Conservation (phyloP, 495 filamentous ascomycete genomes). For the Hyaloscypha variabilis region DNA sequence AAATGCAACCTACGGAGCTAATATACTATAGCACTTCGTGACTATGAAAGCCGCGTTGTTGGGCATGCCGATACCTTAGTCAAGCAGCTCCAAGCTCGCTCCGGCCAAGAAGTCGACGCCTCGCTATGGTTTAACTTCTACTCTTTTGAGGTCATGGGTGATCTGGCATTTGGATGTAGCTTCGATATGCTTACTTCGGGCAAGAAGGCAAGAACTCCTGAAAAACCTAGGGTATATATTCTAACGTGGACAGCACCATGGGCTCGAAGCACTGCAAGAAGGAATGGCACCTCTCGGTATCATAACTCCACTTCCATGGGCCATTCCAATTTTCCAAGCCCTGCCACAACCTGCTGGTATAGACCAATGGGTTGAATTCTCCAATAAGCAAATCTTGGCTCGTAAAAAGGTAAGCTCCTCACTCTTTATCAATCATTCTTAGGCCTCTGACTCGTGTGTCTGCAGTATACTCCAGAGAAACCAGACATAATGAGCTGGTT, state of each 20-base stretch:
- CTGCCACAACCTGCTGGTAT: neutral
- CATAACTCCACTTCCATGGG: neutral
- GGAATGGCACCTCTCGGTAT: neutral
- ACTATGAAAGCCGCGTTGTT: neutral
- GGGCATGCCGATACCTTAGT: neutral
- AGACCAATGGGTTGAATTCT: neutral
- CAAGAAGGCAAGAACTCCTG: too few species aligned
- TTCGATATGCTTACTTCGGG: neutral
- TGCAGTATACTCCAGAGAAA: neutral
- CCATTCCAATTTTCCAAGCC: neutral
- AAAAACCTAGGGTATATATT: too few species aligned
- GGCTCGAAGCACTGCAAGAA: neutral
- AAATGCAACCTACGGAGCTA: too few species aligned
- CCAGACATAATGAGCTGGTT: neutral
- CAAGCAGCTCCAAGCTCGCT: constrained; percentile 10
- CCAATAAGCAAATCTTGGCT: neutral
- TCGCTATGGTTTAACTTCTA: neutral
- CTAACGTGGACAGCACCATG: neutral
- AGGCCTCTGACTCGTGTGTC: too few species aligned
- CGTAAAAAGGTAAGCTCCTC: neutral
- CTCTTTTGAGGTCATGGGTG: constrained; percentile 5
- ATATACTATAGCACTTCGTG: neutral
- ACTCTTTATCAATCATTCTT: too few species aligned
- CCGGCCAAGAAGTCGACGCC: neutral
- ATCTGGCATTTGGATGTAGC: neutral